Evolutionary conservation across 331 rosid genomes (phyloP).

Genomic region (Malus hybrid): DNA sequence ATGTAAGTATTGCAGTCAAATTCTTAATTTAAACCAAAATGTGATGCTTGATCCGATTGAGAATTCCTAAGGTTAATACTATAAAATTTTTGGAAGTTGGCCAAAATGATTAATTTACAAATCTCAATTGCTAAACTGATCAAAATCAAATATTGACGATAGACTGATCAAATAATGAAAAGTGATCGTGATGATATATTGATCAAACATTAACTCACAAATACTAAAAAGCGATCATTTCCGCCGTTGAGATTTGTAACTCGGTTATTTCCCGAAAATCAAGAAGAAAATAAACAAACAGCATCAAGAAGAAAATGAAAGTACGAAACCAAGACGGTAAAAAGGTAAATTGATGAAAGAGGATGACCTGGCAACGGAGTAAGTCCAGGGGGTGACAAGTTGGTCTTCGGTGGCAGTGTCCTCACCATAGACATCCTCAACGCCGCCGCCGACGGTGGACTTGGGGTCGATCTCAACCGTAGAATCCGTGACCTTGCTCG

Average conservation of each 20-base stretch:
- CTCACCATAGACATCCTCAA: conserved; percentile 83
- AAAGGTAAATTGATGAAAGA: background rate
- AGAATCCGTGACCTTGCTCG: conserved; percentile 48
- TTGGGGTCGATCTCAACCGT: conserved; percentile 75
- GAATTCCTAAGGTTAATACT: too few species aligned
- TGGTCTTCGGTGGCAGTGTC: conserved; percentile 44
- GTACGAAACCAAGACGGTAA: background rate
- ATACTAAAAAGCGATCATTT: background rate
- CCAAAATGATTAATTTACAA: background rate
- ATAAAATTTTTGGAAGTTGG: background rate
- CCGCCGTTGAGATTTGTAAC: too few species aligned
- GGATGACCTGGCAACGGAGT: conserved; percentile 82
- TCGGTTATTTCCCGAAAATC: background rate
- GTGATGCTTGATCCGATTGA: background rate
- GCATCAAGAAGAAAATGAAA: background rate
- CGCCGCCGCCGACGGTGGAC: conserved; percentile 70
- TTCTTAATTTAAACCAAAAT: too few species aligned
- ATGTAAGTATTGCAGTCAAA: too few species aligned
- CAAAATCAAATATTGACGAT: background rate
- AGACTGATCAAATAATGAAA: background rate
- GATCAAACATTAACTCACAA: background rate
- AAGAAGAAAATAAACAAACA: background rate
- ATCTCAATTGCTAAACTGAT: background rate
- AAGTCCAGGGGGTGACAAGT: conserved; percentile 76
- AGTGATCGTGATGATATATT: background rate